Base-by-base conservation (phyloP, 345 rosid species). In the Aquilaria sinensis region DNA sequence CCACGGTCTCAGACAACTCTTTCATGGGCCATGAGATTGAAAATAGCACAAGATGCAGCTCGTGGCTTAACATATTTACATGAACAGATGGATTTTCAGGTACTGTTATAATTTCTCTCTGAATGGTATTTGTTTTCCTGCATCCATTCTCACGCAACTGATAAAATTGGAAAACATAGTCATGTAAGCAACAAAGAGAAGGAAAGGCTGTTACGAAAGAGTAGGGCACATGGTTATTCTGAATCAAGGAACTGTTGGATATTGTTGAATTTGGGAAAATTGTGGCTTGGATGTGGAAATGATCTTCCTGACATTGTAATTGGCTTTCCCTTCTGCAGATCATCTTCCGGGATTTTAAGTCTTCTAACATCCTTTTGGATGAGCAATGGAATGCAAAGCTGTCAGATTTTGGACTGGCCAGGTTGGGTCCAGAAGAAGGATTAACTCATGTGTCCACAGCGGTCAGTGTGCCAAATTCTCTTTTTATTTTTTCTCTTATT, bases 341-440 rank as follows among this genome's bases (percentile, higher is more conserved):
- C 61, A 90, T 93, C 72, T 82, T 90, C 74, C 72, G 94, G 60
- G 96, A 89, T 76, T 89, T 89, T 72, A 92, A 92, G 75, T 87
- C 98, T 8, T 92, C 96, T 0, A 92, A 92, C 70, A 85, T 92
- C 59, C 94, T 92, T 60, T 77, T 87, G 51, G 96, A 89, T 51
- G 94, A 84, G 61, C 75, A 87, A 32, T 89, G 96, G 97, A 93
- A 84, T 52, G 94, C 98, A n/a, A 93, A 90, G 83, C 78, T 93
- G 46, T 93, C 98, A 15, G 97, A 93, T 75, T 93, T 93, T 63
- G 98, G 98, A 57, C 69, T 93, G 77, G 98, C 97, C 53, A 82
- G 98, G 68, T 76, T 93, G 70, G 98, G 98, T 47, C 98, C 97
- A 61, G 29, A 81, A 30, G 94, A 87, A 76, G 97, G 98, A 67